These are phyloP conservation scores for Strigomonas culicis DNA, from an alignment of 208 protist species.

Conservation along the genomic window DNA sequence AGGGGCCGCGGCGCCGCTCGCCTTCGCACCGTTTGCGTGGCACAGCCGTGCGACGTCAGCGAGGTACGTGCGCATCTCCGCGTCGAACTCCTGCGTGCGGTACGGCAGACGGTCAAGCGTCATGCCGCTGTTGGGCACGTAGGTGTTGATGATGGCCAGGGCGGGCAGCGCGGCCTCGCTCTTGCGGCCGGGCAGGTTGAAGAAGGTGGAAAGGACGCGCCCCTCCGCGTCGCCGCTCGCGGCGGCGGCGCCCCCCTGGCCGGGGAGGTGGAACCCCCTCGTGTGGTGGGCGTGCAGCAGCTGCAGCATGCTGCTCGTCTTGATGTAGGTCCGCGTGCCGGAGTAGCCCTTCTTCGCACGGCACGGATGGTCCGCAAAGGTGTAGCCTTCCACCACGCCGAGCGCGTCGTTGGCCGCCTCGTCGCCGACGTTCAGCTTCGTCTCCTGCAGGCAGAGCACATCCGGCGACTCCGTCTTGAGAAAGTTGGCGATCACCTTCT, in stretches of 20 bases:
- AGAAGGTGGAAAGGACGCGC: conserved; percentile 83
- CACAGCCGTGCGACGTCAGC: conserved; percentile 27
- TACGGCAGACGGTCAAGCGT: conserved; percentile 83
- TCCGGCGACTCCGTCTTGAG: conserved; percentile 68
- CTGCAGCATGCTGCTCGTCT: conserved; percentile 18
- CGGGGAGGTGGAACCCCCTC: conserved; percentile 29
- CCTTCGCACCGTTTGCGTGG: conserved; percentile 8
- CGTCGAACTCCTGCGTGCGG: conserved; percentile 80
- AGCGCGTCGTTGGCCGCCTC: conserved; percentile 38
- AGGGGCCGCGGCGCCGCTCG: background rate
- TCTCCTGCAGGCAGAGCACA: conserved; percentile 91
- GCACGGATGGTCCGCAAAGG: conserved; percentile 68
- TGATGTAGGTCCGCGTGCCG: conserved; percentile 81
- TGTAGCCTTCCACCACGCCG: conserved; percentile 72
- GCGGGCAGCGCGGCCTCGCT: conserved; percentile 13
- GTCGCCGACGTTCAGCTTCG: conserved; percentile 83
- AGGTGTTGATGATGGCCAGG: conserved; percentile 87
- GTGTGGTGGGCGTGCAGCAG: conserved; percentile 20
- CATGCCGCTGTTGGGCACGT: conserved; percentile 93
- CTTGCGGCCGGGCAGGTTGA: conserved; percentile 16
- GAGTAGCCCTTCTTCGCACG: conserved; percentile 85
- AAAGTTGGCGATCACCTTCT: conserved; percentile 40
- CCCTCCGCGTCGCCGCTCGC: conserved; percentile 75
- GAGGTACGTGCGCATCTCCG: conserved; percentile 56
- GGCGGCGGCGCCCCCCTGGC: conserved; percentile 5